Conservation (phyloP, 1,139 yeast genomes). For the Candida dubliniensis region DNA sequence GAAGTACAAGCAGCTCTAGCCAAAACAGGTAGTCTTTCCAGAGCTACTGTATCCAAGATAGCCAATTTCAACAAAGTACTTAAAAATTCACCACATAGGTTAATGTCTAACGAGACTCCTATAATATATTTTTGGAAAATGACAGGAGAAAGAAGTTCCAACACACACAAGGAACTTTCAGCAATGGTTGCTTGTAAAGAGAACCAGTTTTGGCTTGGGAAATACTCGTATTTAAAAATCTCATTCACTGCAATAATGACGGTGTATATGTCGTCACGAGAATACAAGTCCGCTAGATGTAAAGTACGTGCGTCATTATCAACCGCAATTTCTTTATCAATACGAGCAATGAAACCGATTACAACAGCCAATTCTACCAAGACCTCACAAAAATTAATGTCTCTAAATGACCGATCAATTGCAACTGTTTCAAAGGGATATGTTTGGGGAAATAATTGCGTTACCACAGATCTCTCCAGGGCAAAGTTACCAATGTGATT, state of each 20-base stretch:
- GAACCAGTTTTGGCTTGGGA: conserved; percentile 68
- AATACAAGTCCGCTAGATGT: conserved; percentile 37
- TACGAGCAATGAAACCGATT: conserved; percentile 54
- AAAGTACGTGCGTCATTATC: conserved; percentile 40
- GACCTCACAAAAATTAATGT: conserved; percentile 69
- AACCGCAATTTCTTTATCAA: conserved; percentile 50
- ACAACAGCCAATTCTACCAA: conserved; percentile 67
- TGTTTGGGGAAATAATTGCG: conserved; percentile 64
- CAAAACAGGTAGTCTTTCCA: conserved; percentile 66
- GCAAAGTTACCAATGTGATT: conserved; percentile 55
- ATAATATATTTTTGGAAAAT: conserved; percentile 58
- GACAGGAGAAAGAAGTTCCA: conserved; percentile 58
- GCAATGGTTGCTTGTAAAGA: conserved; percentile 63
- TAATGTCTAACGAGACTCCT: conserved; percentile 49
- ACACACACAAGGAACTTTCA: conserved; percentile 57
- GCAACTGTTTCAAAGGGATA: conserved; percentile 68
- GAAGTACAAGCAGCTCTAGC: conserved; percentile 71
- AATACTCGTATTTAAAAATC: conserved; percentile 57
- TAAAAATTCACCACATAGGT: conserved; percentile 66
- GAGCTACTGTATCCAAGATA: conserved; percentile 56
- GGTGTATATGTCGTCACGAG: conserved; percentile 46
- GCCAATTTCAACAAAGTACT: conserved; percentile 56
- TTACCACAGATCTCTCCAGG: conserved; percentile 61
- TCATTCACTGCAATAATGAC: conserved; percentile 56
- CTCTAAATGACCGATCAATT: conserved; percentile 73